These are phyloP conservation scores for Candida parachauliodes DNA, from an alignment of 805 yeast genomes.

Conservation along the genomic window DNA sequence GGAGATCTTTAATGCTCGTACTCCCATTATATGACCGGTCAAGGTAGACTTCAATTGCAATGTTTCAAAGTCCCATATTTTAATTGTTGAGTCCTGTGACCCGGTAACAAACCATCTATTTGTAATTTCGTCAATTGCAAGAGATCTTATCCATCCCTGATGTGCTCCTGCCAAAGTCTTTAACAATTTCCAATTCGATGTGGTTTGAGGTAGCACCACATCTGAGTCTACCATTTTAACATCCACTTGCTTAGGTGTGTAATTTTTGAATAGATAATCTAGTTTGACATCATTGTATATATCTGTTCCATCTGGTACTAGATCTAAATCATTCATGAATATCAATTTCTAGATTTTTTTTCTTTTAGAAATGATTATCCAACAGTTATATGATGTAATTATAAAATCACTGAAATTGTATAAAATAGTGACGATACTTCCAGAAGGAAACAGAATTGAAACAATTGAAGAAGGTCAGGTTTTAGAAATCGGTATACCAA, in stretches of 20 bases:
- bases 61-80: conserved; percentile 80
- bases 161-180: conserved; percentile 81
- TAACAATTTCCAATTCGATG: conserved; percentile 55
- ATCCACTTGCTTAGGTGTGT: conserved; percentile 3
- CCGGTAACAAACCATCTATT: conserved; percentile 93
- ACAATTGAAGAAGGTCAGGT: conserved; percentile 9
- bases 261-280: conserved; percentile 17
- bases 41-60: conserved; percentile 69
- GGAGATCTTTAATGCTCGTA: conserved; percentile 72
- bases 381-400: conserved; percentile 1
- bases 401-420: conserved; percentile 1
- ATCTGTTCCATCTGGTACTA: conserved; percentile 29
- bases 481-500: conserved; percentile 32
- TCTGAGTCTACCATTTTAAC: conserved; percentile 3
- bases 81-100: conserved; percentile 81
- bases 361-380: too few relatives aligned
- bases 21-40: conserved; percentile 90
- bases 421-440: conserved; percentile 8
- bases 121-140: conserved; percentile 73
- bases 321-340: conserved; percentile 4
- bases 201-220: conserved; percentile 1
- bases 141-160: conserved; percentile 86
- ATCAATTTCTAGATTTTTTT: not conserved
- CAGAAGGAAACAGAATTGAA: not conserved
- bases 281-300: conserved; percentile 27